Conservation (phyloP, 805 yeast genomes). For the Lachancea dasiensis region DNA sequence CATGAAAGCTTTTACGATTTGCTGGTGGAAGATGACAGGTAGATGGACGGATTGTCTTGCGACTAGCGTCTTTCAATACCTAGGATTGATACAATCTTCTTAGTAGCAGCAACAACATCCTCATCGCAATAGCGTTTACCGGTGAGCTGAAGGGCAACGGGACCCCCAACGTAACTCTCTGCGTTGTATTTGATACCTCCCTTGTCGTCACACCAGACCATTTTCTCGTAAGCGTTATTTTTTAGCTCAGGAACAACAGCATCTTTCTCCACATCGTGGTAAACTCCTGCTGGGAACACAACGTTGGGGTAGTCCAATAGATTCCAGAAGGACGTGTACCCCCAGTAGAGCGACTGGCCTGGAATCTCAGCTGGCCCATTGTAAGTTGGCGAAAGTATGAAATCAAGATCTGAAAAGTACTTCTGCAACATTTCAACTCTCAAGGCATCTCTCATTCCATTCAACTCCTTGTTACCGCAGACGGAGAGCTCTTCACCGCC, state of each 20-base stretch:
- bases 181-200: slow-evolving; percentile 29
- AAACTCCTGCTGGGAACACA: slow-evolving; percentile 55
- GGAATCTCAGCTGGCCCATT: slow-evolving; percentile 68
- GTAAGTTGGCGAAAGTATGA: slow-evolving; percentile 61
- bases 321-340: slow-evolving; percentile 72
- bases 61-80: slow-evolving; percentile 18
- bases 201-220: slow-evolving; percentile 19
- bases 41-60: background rate
- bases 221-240: slow-evolving; percentile 19
- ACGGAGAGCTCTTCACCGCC: slow-evolving; percentile 46
- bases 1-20: slow-evolving; percentile 13
- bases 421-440: slow-evolving; percentile 38
- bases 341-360: slow-evolving; percentile 64
- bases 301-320: slow-evolving; percentile 65
- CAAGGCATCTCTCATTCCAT: slow-evolving; percentile 49
- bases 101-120: slow-evolving; percentile 40
- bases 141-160: slow-evolving; percentile 44
- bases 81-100: slow-evolving; percentile 34
- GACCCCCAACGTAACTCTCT: slow-evolving; percentile 38
- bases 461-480: slow-evolving; percentile 51
- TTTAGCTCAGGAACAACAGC: slow-evolving; percentile 12
- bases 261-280: slow-evolving; percentile 51
- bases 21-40: slow-evolving; percentile 6
- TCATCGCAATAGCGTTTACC: slow-evolving; percentile 50
- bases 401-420: slow-evolving; percentile 40